Percentiles rank a stretch among this genome's conserved stretches.
These are phyloP conservation scores for Claviceps citrina DNA, from an alignment of 2,329 filamentous ascomycete species.

Conservation along the genomic window DNA sequence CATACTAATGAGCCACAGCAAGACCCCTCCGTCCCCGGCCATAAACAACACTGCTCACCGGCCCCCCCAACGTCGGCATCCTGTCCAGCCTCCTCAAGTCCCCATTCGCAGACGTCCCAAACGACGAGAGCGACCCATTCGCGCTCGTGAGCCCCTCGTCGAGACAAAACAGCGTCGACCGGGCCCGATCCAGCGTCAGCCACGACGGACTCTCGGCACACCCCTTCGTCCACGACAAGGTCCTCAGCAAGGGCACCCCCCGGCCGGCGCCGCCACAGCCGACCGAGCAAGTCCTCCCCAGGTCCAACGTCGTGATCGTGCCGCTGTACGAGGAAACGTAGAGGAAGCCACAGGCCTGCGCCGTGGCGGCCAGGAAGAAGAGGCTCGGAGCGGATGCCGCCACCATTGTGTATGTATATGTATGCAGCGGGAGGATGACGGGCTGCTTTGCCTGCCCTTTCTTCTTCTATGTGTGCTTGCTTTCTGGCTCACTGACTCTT, in stretches of 20 bases:
- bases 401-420: conserved; percentile 5
- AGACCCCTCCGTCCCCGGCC: conserved; percentile 25
- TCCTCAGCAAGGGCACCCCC: conserved; percentile 19
- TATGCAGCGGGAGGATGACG: no score
- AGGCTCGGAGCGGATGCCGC: conserved; percentile 1
- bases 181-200: conserved; percentile 38
- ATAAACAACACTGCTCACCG: conserved; percentile 29
- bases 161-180: conserved; percentile 40
- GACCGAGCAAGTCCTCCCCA: conserved; percentile 11
- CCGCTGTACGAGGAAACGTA: conserved; percentile 35
- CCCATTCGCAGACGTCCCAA: conserved; percentile 23
- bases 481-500: no score
- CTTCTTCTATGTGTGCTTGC: no score
- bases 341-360: conserved; percentile 24
- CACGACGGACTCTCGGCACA: conserved; percentile 44
- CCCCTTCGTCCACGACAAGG: conserved; percentile 25
- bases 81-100: conserved; percentile 23
- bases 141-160: conserved; percentile 37
- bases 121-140: conserved; percentile 33
- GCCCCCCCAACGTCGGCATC: conserved; percentile 22
- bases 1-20: conserved; percentile 32
- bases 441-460: neutral
- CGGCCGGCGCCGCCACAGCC: neutral
- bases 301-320: conserved; percentile 31
- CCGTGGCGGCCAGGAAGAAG: conserved; percentile 7